Evolutionary conservation across 768 basidiomycete genomes (phyloP), one percentile per base, ranked within the genome.

Genomic region (Holtermannia corniformis): DNA sequence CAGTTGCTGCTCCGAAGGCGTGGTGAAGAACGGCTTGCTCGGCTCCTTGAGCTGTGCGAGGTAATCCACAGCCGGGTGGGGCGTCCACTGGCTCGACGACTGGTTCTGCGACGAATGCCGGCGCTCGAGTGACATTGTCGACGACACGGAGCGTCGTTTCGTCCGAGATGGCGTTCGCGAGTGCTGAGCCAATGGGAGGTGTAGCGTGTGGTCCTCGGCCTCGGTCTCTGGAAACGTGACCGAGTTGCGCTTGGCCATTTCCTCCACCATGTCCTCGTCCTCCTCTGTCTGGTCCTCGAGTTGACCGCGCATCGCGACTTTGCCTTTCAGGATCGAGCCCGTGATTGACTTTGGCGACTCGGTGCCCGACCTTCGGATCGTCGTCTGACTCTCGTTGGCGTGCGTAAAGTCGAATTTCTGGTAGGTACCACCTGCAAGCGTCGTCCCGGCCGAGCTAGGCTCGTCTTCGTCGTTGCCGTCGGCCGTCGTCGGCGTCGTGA

Each of bases 91-190:
- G 76, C 5, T 80, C 75, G 73, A 86, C 84, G 50, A 43, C 13
- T 28, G 50, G 10, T 58, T 60, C 25, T 62, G 63, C 40, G 68
- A 54, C 16, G 63, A 64, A 12, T 53, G 61, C 1, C 69, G 65
- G 16, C 69, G 49, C 44, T 71, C 68, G 13, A 56, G 60, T 53
- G 55, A 89, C 19, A 72, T 75, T 5, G 82, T 84, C 1, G 90
- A 93, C 1, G 91, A 93, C 4, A 96, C 85, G 1, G 91, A 95
- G 21, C 93, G 85, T 3, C 93, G 84, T 70, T 99, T 99, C 2
- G 93, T 97, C 11, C 92, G 82, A 3, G 84, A 89, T 3, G 93
- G 93, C 0, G 93, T 99, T 11, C 92, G 86, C 21, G 82, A 72
- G 52, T 72, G 70, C 14, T 58, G 56, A 3, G 71, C 64, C 2